Evolutionary conservation across 352 stramenopile genomes (phyloP).

Genomic region (Pythium aquatile): DNA sequence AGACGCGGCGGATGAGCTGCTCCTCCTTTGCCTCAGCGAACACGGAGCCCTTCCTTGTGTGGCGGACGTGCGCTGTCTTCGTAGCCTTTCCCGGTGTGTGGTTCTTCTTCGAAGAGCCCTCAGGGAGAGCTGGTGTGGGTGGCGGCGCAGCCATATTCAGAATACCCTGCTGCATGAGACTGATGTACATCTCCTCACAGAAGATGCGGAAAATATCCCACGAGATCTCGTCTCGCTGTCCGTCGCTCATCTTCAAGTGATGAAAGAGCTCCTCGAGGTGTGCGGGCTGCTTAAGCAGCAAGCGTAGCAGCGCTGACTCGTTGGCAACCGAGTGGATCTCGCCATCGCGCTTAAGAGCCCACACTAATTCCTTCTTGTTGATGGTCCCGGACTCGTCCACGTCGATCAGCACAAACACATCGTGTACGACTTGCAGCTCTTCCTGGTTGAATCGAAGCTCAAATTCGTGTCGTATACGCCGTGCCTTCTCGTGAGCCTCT

Average conservation of each 20-base stretch:
- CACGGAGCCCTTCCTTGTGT: neutral
- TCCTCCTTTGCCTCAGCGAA: constrained; percentile 35
- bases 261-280: constrained; percentile 32
- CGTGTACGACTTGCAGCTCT: constrained; percentile 36
- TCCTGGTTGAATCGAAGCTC: constrained; percentile 33
- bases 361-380: constrained; percentile 61
- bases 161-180: constrained; percentile 41
- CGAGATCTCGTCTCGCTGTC: constrained; percentile 35
- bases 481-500: neutral
- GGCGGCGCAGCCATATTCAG: neutral
- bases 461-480: constrained; percentile 13
- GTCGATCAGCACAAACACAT: constrained; percentile 67
- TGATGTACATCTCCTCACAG: constrained; percentile 47
- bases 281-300: constrained; percentile 57
- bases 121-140: neutral
- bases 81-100: neutral
- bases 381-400: constrained; percentile 60
- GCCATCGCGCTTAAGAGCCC: constrained; percentile 58
- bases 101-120: too few relatives aligned
- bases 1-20: constrained; percentile 47
- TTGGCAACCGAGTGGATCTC: constrained; percentile 51
- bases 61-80: neutral
- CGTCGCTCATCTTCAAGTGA: constrained; percentile 28
- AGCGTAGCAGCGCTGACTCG: constrained; percentile 41
- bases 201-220: constrained; percentile 53